Conservation (phyloP, 495 filamentous ascomycete species). For the Penicillium macrosclerotiorum region DNA sequence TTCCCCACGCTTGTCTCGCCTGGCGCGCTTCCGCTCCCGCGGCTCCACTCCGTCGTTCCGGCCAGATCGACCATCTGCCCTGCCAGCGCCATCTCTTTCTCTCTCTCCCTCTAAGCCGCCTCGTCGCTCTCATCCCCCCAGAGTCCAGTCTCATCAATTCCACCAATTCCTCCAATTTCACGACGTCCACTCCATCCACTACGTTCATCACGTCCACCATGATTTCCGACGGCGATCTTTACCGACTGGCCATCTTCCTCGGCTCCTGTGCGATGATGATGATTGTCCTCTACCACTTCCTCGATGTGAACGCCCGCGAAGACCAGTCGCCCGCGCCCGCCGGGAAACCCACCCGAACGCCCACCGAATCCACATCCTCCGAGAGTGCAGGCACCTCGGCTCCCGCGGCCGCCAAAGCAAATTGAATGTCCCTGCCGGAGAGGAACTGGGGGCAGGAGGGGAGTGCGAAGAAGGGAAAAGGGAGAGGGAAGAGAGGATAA, state of each 20-base stretch:
- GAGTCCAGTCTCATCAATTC: no score
- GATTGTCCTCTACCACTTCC: slow-evolving; percentile 94
- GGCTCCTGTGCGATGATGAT: slow-evolving; percentile 90
- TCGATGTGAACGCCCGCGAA: slow-evolving; percentile 85
- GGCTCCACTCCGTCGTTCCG: no score
- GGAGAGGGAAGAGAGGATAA: no score
- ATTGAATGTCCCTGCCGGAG: no score
- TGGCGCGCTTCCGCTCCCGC: no score
- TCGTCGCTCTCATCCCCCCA: no score
- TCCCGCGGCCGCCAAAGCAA: not conserved
- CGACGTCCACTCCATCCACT: not conserved
- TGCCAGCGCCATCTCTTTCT: no score
- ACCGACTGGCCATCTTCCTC: slow-evolving; percentile 87
- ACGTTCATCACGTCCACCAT: slow-evolving; percentile 44
- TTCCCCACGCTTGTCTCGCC: no score
- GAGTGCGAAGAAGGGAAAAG: no score
- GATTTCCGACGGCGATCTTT: slow-evolving; percentile 84
- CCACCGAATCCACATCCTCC: slow-evolving; percentile 17
- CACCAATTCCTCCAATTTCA: not conserved
- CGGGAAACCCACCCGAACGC: slow-evolving; percentile 24
- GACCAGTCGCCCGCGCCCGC: slow-evolving; percentile 13
- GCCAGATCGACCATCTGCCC: no score
- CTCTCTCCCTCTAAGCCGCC: no score
- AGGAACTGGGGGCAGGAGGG: no score
- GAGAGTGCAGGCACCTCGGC: slow-evolving; percentile 2